Evolutionary conservation across 805 yeast species (phyloP), one percentile per base, ranked within the genome.

Genomic region (Pichia kluyveri): DNA sequence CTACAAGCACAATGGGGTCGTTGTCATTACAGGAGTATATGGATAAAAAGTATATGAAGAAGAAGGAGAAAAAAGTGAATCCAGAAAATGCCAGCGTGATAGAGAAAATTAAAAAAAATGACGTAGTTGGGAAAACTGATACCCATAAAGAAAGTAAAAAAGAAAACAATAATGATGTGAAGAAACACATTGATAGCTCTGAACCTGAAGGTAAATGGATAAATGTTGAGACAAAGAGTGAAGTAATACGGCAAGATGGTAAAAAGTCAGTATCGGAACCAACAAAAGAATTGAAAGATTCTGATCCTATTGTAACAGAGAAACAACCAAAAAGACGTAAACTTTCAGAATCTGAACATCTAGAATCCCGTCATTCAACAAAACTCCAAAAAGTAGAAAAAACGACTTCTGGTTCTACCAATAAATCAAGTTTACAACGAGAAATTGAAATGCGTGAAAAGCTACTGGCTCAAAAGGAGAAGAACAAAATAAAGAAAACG

Each of bases 371-470:
- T 14, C n/a, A 5, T 12, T 34, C 37, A 34, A 6, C 8, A 14
- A 34, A 34, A 34, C 10, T 34, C 1, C n/a, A 15, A 55, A 57
- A 52, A 61, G 57, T 42, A 43, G 60, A 41, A 71, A 68, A 51
- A 65, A 60, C 59, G 70, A 74, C 32, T 6, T 14, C 32, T 6
- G 14, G 3, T 38, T 23, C 7, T 23, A 23, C 7, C 5, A 23
- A 23, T 23, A 67, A 68, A 43, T 56, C 74, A n/a, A 69, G 69
- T 42, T 63, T 63, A 28, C 38, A 71, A 8, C 67, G 68, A 46
- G 54, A 63, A 51, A 65, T 70, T 40, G 63, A 68, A 47, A 58
- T 63, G n/a, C 68, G 61, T 27, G 52, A 58, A 23, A 59, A 58
- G 30, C 53, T 73, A 40, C 45, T 54, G 9, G 56, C 63, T 18